These are phyloP conservation scores for Globisporangium nodosum DNA, from an alignment of 352 stramenopile genomes.

Conservation along the genomic window DNA sequence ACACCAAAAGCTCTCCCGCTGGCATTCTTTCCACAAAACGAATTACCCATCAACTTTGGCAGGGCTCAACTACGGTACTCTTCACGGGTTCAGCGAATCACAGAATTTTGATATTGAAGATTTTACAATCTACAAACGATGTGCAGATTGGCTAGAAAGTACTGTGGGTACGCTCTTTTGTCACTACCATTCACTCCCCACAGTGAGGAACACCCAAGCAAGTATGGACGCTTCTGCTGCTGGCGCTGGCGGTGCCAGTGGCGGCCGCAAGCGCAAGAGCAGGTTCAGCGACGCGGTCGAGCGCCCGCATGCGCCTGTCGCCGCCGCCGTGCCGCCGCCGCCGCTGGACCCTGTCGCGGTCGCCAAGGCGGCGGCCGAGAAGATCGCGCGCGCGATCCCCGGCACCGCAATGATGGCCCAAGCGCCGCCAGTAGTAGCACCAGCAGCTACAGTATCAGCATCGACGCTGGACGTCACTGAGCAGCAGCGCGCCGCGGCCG, in stretches of 20 bases:
- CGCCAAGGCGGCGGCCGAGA: constrained; percentile 62
- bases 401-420: constrained; percentile 8
- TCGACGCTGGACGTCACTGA: constrained; percentile 25
- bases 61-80: too few species aligned
- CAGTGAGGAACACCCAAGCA: neutral
- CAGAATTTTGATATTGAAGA: too few species aligned
- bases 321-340: neutral
- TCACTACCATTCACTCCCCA: neutral
- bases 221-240: constrained; percentile 9
- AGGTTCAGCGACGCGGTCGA: constrained; percentile 68
- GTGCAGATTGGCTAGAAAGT: too few species aligned
- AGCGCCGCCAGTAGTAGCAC: neutral
- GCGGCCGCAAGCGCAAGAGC: constrained; percentile 73
- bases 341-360: constrained; percentile 47
- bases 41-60: too few species aligned
- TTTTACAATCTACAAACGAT: too few species aligned
- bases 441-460: constrained; percentile 1
- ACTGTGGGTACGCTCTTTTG: neutral
- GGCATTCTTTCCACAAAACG: too few species aligned
- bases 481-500: constrained; percentile 32
- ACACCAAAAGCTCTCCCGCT: too few species aligned
- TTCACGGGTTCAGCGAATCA: too few species aligned
- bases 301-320: constrained; percentile 4
- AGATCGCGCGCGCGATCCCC: constrained; percentile 65
- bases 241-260: neutral